Base-by-base conservation (phyloP, 2,329 filamentous ascomycete species). In the Penicillium janthinellum region DNA sequence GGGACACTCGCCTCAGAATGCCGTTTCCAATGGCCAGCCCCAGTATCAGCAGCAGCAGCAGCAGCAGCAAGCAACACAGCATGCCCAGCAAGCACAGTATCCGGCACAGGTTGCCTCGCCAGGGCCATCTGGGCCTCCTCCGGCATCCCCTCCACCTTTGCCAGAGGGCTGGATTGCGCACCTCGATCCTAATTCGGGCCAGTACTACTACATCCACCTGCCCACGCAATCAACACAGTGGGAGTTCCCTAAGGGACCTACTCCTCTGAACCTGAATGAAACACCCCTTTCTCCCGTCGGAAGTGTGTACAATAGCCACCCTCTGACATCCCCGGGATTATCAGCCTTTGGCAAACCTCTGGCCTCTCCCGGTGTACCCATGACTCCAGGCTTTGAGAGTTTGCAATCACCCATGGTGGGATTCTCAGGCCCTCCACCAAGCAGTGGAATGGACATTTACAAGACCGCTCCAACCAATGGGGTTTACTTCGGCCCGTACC, bases 151-250 rank as follows among this genome's bases (percentile, higher is more conserved):
- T 35, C 95, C 95, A 22, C 95, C 94, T 2, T 83, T 99, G 15
- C 95, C 95, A 5, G 95, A 99, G 78, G 95, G 95, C 37, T 99
- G 95, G 95, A 98, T 99, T 71, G 92, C 95, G 20, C 95, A 98
- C 75, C 83, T 98, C 4, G 95, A 99, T 73, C 90, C 92, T 66
- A 96, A 90, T 72, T 98, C 94, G 2, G 95, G 95, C 1, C 94
- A 98, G 73, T 99, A 98, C 77, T 99, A 99, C 76, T 99, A 99
- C 72, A 99, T 99, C 60, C 95, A 99, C 75, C 83, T 99, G 34
- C 90, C 93, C 1, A 93, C 91, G 0, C 95, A 98, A 73, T 92
- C 93, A 2, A 99, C 95, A 0, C 95, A 99, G 73, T 99, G 95
- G 95, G 95, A 99, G 71, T 98, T 98, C 67, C 95, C 95, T 31